These are phyloP conservation scores for Prunus mira DNA, from an alignment of 306 rosid species.

Conservation along the genomic window DNA sequence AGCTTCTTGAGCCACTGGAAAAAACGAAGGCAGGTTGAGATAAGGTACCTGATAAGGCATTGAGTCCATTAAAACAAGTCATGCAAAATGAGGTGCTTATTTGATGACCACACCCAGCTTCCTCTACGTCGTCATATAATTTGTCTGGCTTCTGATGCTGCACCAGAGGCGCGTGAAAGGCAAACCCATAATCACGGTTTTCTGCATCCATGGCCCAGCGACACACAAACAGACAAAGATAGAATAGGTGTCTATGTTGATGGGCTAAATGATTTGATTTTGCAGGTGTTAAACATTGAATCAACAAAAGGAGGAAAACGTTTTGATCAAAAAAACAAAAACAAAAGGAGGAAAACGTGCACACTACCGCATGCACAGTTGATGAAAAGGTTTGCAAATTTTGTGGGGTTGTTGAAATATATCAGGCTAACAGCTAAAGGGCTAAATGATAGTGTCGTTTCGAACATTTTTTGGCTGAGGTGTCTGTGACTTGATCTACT, in stretches of 20 bases:
- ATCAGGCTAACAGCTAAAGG: background rate
- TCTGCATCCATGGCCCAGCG: background rate
- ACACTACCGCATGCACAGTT: background rate
- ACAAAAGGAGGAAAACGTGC: background rate
- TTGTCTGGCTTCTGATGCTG: background rate
- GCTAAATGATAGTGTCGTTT: background rate
- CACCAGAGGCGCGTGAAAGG: background rate
- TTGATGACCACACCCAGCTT: background rate
- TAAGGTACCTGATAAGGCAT: conserved; percentile 19
- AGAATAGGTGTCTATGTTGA: background rate
- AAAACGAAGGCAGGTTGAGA: too few species aligned
- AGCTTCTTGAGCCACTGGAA: too few species aligned
- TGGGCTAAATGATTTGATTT: background rate
- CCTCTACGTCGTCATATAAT: background rate
- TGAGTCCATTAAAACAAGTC: conserved; percentile 20
- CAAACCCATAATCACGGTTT: background rate
- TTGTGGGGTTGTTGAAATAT: background rate
- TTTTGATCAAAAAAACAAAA: too few species aligned
- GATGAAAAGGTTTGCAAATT: background rate
- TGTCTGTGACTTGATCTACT: background rate
- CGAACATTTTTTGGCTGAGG: too few species aligned
- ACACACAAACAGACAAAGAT: background rate
- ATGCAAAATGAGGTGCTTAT: background rate
- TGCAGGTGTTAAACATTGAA: too few species aligned
- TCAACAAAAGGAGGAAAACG: background rate